Base-by-base conservation (phyloP, 2,329 filamentous ascomycete genomes). In the Xylaria sp. region DNA sequence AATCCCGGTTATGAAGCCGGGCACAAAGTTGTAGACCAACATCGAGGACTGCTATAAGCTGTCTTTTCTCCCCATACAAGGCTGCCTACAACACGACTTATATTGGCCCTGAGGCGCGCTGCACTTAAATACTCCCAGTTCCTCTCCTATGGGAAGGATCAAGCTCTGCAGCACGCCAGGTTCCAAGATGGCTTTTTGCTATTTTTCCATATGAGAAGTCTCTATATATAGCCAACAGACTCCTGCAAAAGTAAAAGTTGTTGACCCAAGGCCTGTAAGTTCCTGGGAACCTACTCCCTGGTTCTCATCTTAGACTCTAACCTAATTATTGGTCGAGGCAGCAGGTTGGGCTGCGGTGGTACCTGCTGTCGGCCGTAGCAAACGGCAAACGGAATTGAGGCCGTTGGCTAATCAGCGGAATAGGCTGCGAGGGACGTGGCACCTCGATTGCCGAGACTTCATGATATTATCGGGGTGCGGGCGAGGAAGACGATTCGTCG, bases 371-470 rank as follows among this genome's bases (percentile, higher is more conserved):
- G 10, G 57, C 57, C 25, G 55, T 10, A 51, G 13, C 32, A 56
- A 54, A 62, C 51, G 41, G 12, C 65, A 64, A 62, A 65, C 56
- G 37, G 37, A 48, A 1, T 51, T 7, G 32, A 10, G 18, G 37
- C 37, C 13, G 20, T 44, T 50, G n/a, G 34, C 48, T n/a, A 60
- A 61, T 58, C n/a, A 39, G n/a, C 12, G 18, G 34, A 51, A 20
- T 15, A 20, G 34, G 18, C 10, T 7, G 13, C 37, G 3, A 20
- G 13, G 13, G 2, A 6, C 9, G 46, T 55, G 20, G 9, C 3
- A 23, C 2, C n/a, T 60, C 12, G 15, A 28, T 12, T 13, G 15
- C n/a, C 18, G 18, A 28, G 7, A 32, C 55, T 50, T n/a, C 57
- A 10, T 32, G 10, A 18, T 59, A 12, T n/a, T 32, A n/a, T 15